Percentiles rank a stretch among this genome's conserved stretches.
These are phyloP conservation scores for Phycomyces blakesleeanus DNA, from an alignment of 192 early-diverging fungal species.

Conservation along the genomic window DNA sequence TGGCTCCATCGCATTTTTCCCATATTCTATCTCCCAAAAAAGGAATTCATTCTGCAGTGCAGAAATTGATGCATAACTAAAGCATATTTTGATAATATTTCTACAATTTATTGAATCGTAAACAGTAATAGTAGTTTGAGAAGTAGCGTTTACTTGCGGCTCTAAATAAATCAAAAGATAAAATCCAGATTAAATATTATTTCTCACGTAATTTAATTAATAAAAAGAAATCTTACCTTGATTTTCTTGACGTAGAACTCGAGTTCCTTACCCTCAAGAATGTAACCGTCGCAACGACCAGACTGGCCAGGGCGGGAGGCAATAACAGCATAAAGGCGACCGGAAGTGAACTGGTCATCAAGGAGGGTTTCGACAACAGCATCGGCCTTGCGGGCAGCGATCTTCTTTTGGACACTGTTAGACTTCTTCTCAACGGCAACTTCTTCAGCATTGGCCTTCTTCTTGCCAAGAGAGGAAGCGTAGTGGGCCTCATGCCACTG, in stretches of 20 bases:
- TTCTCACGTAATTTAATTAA: too few relatives aligned
- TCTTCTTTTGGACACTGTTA: slow-evolving; percentile 86
- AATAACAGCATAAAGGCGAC: slow-evolving; percentile 90
- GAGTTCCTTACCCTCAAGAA: slow-evolving; percentile 99
- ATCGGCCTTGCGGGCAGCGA: slow-evolving; percentile 76
- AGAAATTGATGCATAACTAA: too few relatives aligned
- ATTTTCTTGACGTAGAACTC: slow-evolving; percentile 95
- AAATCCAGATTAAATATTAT: too few relatives aligned
- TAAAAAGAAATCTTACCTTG: slow-evolving; percentile 48
- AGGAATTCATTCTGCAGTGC: too few relatives aligned
- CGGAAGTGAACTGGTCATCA: slow-evolving; percentile 92
- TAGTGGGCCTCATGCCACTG: slow-evolving; percentile 99
- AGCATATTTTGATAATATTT: too few relatives aligned
- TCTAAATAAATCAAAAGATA: too few relatives aligned
- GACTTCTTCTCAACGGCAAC: slow-evolving; percentile 78
- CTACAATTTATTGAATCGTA: too few relatives aligned
- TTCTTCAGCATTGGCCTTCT: slow-evolving; percentile 60
- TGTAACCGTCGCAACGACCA: slow-evolving; percentile 96
- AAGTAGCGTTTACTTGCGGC: too few relatives aligned
- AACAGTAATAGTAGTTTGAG: too few relatives aligned
- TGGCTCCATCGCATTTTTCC: too few relatives aligned
- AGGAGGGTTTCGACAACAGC: slow-evolving; percentile 83
- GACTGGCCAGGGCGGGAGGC: slow-evolving; percentile 96
- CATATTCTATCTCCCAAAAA: too few relatives aligned
- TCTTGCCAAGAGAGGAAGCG: slow-evolving; percentile 83